Evolutionary conservation across 2,329 filamentous ascomycete species (phyloP), one percentile per base, ranked within the genome.

Genomic region (Cercospora sesami): DNA sequence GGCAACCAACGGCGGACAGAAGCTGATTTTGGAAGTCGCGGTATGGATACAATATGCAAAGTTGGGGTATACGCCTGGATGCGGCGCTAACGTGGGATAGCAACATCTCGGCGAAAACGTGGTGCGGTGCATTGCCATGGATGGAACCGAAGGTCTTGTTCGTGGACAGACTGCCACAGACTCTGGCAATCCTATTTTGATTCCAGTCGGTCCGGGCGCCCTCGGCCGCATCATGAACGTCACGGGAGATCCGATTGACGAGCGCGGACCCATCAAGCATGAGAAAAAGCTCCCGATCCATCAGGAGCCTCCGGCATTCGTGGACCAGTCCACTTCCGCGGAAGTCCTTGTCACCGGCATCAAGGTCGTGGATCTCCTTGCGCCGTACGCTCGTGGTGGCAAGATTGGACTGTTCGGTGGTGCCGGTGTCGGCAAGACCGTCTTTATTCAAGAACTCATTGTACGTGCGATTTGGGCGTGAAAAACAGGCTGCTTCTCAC

Each of bases 341-440:
- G 95, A 99, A 87, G 90, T 99, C 84, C 90, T 99, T 77, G 92
- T 96, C 79, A 99, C 95, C 77, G 95, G 95, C 90, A 99, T 99
- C 90, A 99, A 99, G 91, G 95, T 99, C 83, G 95, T 99, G 86
- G 95, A 99, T 84, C 89, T 99, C 76, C 90, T 99, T 80, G 95
- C 95, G 79, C 95, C 95, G 80, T 99, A 99, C 85, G 95, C 95
- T 83, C 95, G 95, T 96, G 95, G 95, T 93, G 95, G 95, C 90
- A 99, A 99, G 91, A 99, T 99, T 89, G 95, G 95, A 92, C 93
- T 99, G 78, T 99, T 99, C 87, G 95, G 95, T 86, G 95, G 95
- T 94, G 95, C 95, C 79, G 95, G 95, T 96, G 95, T 99, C 88
- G 95, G 95, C 85, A 99, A 99, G 91, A 99, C 95, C 83, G 95